These are phyloP conservation scores for Aspergillus sp. DNA, from an alignment of 2,329 filamentous ascomycete genomes.

Conservation along the genomic window DNA sequence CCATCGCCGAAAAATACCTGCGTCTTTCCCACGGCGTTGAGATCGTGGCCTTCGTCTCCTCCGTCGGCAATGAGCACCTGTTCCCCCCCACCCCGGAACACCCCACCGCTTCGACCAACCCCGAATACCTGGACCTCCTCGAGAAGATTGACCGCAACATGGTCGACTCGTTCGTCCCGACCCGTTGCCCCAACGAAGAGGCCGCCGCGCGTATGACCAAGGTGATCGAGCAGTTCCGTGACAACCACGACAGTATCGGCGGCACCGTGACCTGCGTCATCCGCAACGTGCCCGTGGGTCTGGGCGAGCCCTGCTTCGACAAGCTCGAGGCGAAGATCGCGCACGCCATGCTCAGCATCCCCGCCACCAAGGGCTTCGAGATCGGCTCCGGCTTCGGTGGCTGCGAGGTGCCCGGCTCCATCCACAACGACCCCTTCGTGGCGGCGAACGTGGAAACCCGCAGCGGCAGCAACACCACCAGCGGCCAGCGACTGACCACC, in stretches of 20 bases:
- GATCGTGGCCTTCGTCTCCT: constrained; percentile 87
- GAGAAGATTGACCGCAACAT: constrained; percentile 69
- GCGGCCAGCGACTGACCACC: constrained; percentile 66
- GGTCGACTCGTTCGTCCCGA: constrained; percentile 82
- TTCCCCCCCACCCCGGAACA: constrained; percentile 69
- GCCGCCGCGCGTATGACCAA: constrained; percentile 71
- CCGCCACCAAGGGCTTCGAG: constrained; percentile 93
- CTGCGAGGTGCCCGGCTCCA: constrained; percentile 80
- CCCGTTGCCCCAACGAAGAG: constrained; percentile 75
- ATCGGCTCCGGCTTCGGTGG: constrained; percentile 91
- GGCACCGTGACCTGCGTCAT: constrained; percentile 95
- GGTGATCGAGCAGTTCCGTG: constrained; percentile 73
- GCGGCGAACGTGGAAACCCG: constrained; percentile 41
- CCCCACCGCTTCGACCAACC: constrained; percentile 70
- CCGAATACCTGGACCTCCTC: constrained; percentile 73
- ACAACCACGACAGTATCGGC: constrained; percentile 83
- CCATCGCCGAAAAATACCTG: constrained; percentile 92
- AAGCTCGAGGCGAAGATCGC: constrained; percentile 90
- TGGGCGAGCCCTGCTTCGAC: constrained; percentile 93
- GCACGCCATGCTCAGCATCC: constrained; percentile 93
- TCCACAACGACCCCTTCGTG: constrained; percentile 88
- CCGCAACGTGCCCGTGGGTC: constrained; percentile 75
- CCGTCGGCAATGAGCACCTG: constrained; percentile 76
- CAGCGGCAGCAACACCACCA: constrained; percentile 13
- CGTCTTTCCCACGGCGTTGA: constrained; percentile 77